Percentiles rank a stretch among this genome's conserved stretches.
Conservation (phyloP, 1,284 basidiomycete species). For the Phellopilus nigrolimitatus region DNA sequence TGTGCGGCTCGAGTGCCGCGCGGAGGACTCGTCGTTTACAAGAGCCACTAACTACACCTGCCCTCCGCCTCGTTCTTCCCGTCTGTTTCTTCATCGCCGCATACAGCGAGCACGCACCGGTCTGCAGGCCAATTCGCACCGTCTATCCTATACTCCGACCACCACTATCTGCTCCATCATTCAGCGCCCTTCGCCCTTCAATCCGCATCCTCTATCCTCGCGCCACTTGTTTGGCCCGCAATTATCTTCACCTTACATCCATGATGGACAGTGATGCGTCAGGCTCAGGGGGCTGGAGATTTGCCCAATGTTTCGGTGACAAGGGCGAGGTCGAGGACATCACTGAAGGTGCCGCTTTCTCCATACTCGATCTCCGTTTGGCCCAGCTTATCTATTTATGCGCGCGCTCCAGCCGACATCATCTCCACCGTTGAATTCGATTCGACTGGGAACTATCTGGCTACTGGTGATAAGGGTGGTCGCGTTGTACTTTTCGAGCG, state of each 20-base stretch:
- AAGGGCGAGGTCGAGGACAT: slow-evolving; percentile 99
- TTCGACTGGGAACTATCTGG: slow-evolving; percentile 98
- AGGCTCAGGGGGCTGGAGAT: slow-evolving; percentile 89
- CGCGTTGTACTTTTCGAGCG: slow-evolving; percentile 98
- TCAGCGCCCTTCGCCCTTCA: slow-evolving; percentile 22
- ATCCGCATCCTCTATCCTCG: slow-evolving; percentile 26
- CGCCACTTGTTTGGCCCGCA: slow-evolving; percentile 21
- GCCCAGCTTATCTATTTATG: slow-evolving; percentile 27
- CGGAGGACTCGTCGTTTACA: background rate
- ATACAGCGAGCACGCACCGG: background rate
- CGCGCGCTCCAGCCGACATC: slow-evolving; percentile 76
- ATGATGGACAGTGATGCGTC: slow-evolving; percentile 77
- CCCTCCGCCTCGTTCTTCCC: slow-evolving; percentile 12
- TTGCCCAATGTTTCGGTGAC: slow-evolving; percentile 99
- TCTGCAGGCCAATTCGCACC: background rate
- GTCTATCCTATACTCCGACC: background rate
- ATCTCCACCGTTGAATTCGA: slow-evolving; percentile 99
- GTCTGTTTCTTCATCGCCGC: background rate
- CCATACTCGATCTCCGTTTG: slow-evolving; percentile 24
- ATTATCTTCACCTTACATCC: slow-evolving; percentile 18
- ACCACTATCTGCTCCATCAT: slow-evolving; percentile 8
- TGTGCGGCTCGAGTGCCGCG: slow-evolving; percentile 2
- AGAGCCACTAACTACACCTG: slow-evolving; percentile 9
- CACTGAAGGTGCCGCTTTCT: slow-evolving; percentile 74
- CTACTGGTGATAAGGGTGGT: slow-evolving; percentile 98